phyloP scores from a whole-genome alignment of 2,329 filamentous ascomycete species.

The Colletotrichum kahawae region DNA sequence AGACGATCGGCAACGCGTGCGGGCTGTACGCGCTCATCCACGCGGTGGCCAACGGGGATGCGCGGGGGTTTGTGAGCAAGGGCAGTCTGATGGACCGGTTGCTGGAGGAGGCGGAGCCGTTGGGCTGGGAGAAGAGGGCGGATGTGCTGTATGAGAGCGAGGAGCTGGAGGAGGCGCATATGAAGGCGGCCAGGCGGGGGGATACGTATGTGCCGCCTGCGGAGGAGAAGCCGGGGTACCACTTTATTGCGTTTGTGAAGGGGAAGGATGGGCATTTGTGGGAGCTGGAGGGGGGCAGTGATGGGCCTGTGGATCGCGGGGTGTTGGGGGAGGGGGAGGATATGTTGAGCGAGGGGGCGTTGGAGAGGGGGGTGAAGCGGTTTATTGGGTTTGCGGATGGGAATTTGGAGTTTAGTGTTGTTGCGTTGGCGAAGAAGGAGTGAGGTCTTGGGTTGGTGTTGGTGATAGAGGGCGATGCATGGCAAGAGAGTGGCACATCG shows the following conservation, averaged over 20 bases:
- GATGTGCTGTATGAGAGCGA: constrained; percentile 73
- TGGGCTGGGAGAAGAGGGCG: constrained; percentile 67
- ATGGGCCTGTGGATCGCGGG: constrained; percentile 75
- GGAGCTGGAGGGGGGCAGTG: constrained; percentile 79
- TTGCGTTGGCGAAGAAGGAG: constrained; percentile 34
- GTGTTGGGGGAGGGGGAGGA: constrained; percentile 60
- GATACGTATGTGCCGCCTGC: constrained; percentile 69
- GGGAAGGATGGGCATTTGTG: constrained; percentile 68
- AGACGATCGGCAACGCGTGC: constrained; percentile 84
- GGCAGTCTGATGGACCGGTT: constrained; percentile 63
- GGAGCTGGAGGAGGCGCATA: constrained; percentile 75
- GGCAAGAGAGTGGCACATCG: neutral
- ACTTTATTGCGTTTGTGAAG: constrained; percentile 85
- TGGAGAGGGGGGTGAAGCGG: constrained; percentile 61
- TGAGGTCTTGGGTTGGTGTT: neutral
- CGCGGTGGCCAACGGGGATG: constrained; percentile 71
- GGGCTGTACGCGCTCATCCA: constrained; percentile 81
- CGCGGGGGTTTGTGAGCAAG: constrained; percentile 56
- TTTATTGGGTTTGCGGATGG: constrained; percentile 43
- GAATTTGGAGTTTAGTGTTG: constrained; percentile 43
- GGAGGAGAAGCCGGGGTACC: constrained; percentile 68
- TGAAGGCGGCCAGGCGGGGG: constrained; percentile 69
- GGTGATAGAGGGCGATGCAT: no score
- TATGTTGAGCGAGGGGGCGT: constrained; percentile 69
- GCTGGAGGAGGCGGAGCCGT: constrained; percentile 64